phyloP scores from a whole-genome alignment of 805 yeast species.

The Cyberlindnera subsufficiens region DNA sequence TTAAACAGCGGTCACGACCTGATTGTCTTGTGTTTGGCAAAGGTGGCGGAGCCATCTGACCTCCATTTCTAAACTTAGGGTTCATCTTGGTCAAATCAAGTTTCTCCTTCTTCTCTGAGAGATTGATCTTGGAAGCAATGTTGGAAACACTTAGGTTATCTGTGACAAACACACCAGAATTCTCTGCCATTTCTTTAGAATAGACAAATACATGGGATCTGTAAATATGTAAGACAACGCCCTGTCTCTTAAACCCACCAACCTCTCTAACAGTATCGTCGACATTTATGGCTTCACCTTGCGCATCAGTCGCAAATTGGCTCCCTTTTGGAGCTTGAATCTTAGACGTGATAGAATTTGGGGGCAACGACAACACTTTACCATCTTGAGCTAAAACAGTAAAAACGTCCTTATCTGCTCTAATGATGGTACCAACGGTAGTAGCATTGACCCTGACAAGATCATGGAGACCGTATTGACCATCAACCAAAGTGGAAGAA shows the following conservation, averaged over 20 bases:
- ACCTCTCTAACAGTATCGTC: constrained; percentile 92
- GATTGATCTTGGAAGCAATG: constrained; percentile 75
- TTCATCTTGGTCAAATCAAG: constrained; percentile 83
- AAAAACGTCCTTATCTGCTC: constrained; percentile 83
- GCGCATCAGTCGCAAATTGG: constrained; percentile 78
- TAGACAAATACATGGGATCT: constrained; percentile 74
- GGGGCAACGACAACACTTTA: constrained; percentile 60
- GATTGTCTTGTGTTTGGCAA: constrained; percentile 38
- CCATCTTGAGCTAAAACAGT: constrained; percentile 81
- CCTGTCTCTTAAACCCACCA: constrained; percentile 81
- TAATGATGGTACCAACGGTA: constrained; percentile 82
- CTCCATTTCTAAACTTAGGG: constrained; percentile 54
- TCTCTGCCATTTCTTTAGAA: constrained; percentile 73
- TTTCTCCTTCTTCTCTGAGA: constrained; percentile 33
- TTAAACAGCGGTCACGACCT: constrained; percentile 78
- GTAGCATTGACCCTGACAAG: constrained; percentile 83
- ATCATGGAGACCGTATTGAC: constrained; percentile 82
- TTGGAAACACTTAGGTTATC: constrained; percentile 73
- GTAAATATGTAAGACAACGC: constrained; percentile 81
- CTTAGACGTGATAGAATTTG: constrained; percentile 78
- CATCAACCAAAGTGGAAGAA: constrained; percentile 65
- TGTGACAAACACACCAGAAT: constrained; percentile 86
- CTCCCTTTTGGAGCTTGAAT: constrained; percentile 59
- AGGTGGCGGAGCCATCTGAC: constrained; percentile 54
- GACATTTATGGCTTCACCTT: constrained; percentile 77